Evolutionary conservation across 208 protist genomes (phyloP), one percentile per base, ranked within the genome.

Genomic region (Strigomonas galati): DNA sequence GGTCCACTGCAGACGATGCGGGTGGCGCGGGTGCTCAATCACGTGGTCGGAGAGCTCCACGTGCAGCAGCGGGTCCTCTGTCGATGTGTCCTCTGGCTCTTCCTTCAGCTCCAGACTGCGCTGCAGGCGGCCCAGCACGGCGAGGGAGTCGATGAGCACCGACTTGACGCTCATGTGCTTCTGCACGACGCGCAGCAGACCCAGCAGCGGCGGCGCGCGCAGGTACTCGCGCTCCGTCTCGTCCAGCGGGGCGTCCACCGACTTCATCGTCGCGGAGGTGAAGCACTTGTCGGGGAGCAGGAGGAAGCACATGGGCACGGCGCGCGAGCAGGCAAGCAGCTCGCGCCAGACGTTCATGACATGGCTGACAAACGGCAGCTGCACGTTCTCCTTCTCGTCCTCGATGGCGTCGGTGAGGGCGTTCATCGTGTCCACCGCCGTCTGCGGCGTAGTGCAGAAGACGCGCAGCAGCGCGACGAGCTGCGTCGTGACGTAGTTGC

Each of bases 1-100:
- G 31, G 58, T 72, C 88, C 88, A 94, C 23, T 69, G 74, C 43
- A 94, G 75, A 9, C 65, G 79, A 66, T 94, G 85, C 6, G 67
- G 31, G 63, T 94, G 88, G 27, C 85, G 85, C 27, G 82, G 83
- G 65, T 91, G 82, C 48, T 56, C 14, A 53, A 89, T 80, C 24
- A 84, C 40, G 28, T 58, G 57, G 27, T 82, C 58, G 30, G 74
- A 69, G 15, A 75, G 62, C 31, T 71, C 46, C 55, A 69, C 69
- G 12, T 31, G 26, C 12, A 72, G 67, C 32, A 64, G 70, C 3
- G 72, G 70, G 37, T 82, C 69, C 12, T 70, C 56, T 32, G 56
- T 44, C 24, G 40, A 72, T 5, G 60, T 35, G n/a, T 74, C 52
- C 35, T 79, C 81, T 21, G 56, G 40, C 23, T 74, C 74, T 27